phyloP scores from a whole-genome alignment of 2,329 filamentous ascomycete species.

The Talaromyces sp. region DNA sequence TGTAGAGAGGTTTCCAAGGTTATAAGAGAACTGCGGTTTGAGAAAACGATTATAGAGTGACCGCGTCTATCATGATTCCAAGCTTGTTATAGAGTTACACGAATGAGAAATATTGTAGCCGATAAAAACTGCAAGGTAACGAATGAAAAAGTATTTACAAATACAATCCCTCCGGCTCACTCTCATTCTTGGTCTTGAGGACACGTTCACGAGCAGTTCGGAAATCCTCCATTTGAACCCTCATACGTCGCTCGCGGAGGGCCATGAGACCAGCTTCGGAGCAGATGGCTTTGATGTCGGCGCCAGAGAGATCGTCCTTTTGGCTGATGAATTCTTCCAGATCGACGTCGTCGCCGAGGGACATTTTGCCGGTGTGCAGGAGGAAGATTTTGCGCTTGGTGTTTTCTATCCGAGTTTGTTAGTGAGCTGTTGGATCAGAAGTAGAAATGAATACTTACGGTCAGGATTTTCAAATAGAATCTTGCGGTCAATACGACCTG shows the following conservation, averaged over 20 bases:
- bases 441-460: constrained; percentile 43
- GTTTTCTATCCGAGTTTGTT: constrained; percentile 52
- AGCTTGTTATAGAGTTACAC: background rate
- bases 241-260: constrained; percentile 89
- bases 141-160: constrained; percentile 59
- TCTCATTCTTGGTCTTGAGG: constrained; percentile 96
- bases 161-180: constrained; percentile 96
- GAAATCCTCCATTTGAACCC: constrained; percentile 99
- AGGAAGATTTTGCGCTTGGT: constrained; percentile 98
- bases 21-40: too few species aligned
- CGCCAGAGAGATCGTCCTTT: constrained; percentile 94
- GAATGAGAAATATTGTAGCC: background rate
- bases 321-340: constrained; percentile 97
- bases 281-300: constrained; percentile 98
- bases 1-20: too few species aligned
- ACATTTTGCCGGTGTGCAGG: constrained; percentile 98
- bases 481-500: constrained; percentile 97
- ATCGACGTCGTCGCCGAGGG: constrained; percentile 90
- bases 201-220: constrained; percentile 86
- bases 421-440: background rate
- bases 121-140: background rate
- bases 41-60: background rate
- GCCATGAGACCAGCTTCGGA: constrained; percentile 95
- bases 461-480: constrained; percentile 74
- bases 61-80: background rate